Base-by-base conservation (phyloP, 805 yeast genomes). In the Teunomyces cretensis region DNA sequence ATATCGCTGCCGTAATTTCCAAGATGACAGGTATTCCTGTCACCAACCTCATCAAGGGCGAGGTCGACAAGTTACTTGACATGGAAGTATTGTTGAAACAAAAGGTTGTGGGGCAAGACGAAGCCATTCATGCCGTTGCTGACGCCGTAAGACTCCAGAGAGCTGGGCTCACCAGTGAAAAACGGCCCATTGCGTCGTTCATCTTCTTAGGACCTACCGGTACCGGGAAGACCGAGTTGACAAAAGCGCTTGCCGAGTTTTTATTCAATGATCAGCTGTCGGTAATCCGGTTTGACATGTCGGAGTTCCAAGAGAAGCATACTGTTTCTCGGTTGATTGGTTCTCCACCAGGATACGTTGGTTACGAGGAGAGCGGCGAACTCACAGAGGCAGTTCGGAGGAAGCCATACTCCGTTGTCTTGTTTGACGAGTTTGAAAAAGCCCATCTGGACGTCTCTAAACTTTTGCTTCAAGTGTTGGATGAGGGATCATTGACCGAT, bases 181-280 rank as follows among this genome's bases (percentile, higher is more conserved):
- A 87, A 65, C 79, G 97, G 49, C 99, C 99, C 6, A 91, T 92
- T 56, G 98, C 97, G 1, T 86, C 96, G 44, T 94, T 94, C 66
- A 85, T 92, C 86, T 94, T 94, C 67, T 74, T 94, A 53, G 99
- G 99, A 16, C 98, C 99, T 43, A 94, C 99, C 0, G 99, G 99
- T 70, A 92, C 98, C 0, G 99, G 99, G 70, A 92, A 92, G 67
- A 94, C 99, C 0, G 98, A 94, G 65, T 76, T 94, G 42, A 91
- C 97, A 6, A 92, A 94, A 64, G 84, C 95, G 0, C 76, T 92
- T 46, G 96, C 98, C 2, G 90, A 89, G 56, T 94, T 94, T 57
- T 67, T 92, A 56, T 94, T 94, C 67, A 94, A 90, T 59, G 92
- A 92, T 63, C 89, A 88, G 58, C 76, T 81, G 36, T 81, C 96